Evolutionary conservation across 441 rosid genomes (phyloP).

Genomic region (Adansonia madagascariensis): DNA sequence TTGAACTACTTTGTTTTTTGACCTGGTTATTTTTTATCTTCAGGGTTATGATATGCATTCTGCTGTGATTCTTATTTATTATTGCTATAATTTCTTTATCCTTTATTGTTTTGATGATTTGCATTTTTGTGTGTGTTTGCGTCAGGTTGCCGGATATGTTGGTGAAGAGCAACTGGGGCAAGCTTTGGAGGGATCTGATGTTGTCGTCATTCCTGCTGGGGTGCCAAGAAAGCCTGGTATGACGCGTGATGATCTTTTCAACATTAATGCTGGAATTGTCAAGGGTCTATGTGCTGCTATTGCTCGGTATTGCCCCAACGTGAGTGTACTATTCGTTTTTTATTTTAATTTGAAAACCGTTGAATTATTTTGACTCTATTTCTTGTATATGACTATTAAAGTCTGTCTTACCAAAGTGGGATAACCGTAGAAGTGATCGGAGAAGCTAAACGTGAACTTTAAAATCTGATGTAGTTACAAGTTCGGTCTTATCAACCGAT

Average conservation of each 20-base stretch:
- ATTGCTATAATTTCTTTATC: neutral
- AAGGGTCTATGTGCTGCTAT: conserved; percentile 75
- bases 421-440: conserved; percentile 8
- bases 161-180: conserved; percentile 74
- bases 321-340: conserved; percentile 39
- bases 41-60: neutral
- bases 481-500: neutral
- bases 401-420: neutral
- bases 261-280: conserved; percentile 94
- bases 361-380: neutral
- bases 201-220: conserved; percentile 93
- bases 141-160: conserved; percentile 65
- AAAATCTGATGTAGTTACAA: neutral
- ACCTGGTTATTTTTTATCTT: neutral
- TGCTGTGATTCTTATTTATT: neutral
- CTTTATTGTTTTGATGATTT: neutral
- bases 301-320: conserved; percentile 79
- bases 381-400: neutral
- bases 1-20: neutral
- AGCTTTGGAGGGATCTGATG: conserved; percentile 83
- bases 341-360: neutral
- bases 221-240: conserved; percentile 95
- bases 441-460: conserved; percentile 7
- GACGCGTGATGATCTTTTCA: conserved; percentile 97
- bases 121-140: neutral